Evolutionary conservation across 257 asterid species (phyloP), one percentile per base, ranked within the genome.

Genomic region (Vinca minor): DNA sequence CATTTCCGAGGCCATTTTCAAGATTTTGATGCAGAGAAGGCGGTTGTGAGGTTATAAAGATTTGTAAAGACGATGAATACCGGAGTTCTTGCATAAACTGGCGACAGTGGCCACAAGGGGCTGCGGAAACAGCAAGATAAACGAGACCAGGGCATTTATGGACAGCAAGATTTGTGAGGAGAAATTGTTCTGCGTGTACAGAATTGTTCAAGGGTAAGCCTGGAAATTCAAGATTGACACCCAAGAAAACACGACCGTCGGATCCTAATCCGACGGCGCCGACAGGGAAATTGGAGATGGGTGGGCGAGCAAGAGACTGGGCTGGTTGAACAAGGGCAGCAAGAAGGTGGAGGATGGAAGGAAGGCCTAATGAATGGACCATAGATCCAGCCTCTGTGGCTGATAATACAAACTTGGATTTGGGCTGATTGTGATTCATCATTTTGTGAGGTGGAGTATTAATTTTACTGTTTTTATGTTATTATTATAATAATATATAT

Each of bases 21-120:
- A 20, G 56, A 17, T 32, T 64, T 47, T 70, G 64, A 0, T 38
- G 13, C 23, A 39, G 60, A 32, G 34, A 4, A 32, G 39, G 73
- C 41, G 34, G 44, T 10, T 77, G 76, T 17, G 79, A 77, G 29
- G 81, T 72, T 78, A 88, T 66, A 60, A 74, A 81, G 79, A 88
- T 73, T 70, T 79, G 69, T 25, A 88, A 77, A 60, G 79, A 34
- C 29, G 84, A 70, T 50, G 94, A 60, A 70, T 82, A 61, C 14
- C 96, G 89, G 66, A 86, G 84, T 36, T 91, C 98, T 73, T 91
- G 98, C 41, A 84, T 59, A 78, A 91, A 91, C 72, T 91, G 96
- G 66, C 98, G 94, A 78, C 98, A 88, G 89, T 91, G 98, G 58
- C 98, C 98, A 68, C 98, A 91, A 10, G 98, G 98, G 62, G 93